Evolutionary conservation across 2,329 filamentous ascomycete genomes (phyloP), one percentile per base, ranked within the genome.

Genomic region (Claviceps purpurea): DNA sequence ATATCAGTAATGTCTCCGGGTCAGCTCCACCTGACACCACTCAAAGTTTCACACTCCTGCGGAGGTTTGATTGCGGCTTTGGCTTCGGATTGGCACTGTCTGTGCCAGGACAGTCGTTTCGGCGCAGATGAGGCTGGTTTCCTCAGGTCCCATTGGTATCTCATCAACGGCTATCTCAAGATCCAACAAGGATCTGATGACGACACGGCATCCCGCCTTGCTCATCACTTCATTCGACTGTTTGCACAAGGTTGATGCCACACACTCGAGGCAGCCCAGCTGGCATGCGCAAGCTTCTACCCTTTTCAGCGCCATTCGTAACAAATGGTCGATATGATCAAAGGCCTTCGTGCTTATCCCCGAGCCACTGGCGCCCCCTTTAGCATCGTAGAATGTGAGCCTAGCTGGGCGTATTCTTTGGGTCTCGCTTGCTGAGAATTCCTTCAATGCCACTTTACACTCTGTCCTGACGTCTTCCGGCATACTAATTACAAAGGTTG

Each of bases 311-410:
- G 90, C 91, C 62, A 90, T 84, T 20, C 72, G 71, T 1, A 97
- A 75, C 38, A 97, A 70, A 38, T 85, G 65, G 61, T 95, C 89
- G 20, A 95, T 75, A 62, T 95, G 94, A 61, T 97, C 91, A 61
- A 97, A 97, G 0, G 89, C 91, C 64, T 95, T 96, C 41, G 85
- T 87, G 56, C 85, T 89, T 59, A 96, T 94, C 0, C 93, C 93
- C 0, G 81, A 85, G 0, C 91, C 91, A 44, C 80, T 78, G 0
- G 85, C 77, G 0, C 91, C 91, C 7, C 93, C 93, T 67, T 95
- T 95, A 2, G 89, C 85, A 64, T 97, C 93, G 68, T 97, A 98
- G 62, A 98, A 95, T 0, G 89, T 95, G 47, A 98, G 69, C 1
- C 93, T 74, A 0, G 89, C 93, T 0, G 91, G 93, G 4, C 93